Evolutionary conservation across 139 green algal genomes (phyloP).

Genomic region (Tetratostichococcus sp.): DNA sequence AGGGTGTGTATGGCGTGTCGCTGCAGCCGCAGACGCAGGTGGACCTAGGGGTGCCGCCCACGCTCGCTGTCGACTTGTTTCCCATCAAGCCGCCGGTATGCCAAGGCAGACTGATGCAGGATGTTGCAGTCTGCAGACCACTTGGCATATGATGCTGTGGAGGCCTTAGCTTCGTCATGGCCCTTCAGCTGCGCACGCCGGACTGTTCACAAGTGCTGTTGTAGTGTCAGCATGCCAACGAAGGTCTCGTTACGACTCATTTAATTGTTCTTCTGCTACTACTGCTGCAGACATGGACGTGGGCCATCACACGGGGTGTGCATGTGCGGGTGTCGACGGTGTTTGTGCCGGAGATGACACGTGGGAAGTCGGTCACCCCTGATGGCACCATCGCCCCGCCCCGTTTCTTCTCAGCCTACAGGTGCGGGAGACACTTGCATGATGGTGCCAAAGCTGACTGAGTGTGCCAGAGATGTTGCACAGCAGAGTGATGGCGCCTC

Average conservation of each 20-base stretch:
- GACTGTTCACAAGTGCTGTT: too few relatives aligned
- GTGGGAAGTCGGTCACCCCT: background rate
- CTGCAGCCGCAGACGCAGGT: background rate
- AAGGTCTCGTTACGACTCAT: too few relatives aligned
- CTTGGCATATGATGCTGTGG: too few relatives aligned
- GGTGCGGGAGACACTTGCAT: too few relatives aligned
- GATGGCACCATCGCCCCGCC: conserved; percentile 3
- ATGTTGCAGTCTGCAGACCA: background rate
- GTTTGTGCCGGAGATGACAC: conserved; percentile 47
- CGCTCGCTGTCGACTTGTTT: background rate
- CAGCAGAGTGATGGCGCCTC: too few relatives aligned
- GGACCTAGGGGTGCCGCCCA: background rate
- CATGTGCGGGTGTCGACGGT: conserved; percentile 38
- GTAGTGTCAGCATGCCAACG: too few relatives aligned
- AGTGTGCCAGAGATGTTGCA: too few relatives aligned
- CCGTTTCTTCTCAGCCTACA: conserved; percentile 60
- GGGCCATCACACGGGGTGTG: conserved; percentile 53
- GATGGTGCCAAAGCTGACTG: too few relatives aligned
- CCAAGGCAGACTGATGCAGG: too few relatives aligned
- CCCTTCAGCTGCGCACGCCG: too few relatives aligned
- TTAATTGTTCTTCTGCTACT: too few relatives aligned
- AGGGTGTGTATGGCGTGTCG: background rate
- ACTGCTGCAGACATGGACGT: background rate
- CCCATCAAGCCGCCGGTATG: background rate
- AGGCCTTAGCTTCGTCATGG: too few relatives aligned